These are phyloP conservation scores for Cystobasidium sp. DNA, from an alignment of 1,284 basidiomycete species.

Conservation along the genomic window DNA sequence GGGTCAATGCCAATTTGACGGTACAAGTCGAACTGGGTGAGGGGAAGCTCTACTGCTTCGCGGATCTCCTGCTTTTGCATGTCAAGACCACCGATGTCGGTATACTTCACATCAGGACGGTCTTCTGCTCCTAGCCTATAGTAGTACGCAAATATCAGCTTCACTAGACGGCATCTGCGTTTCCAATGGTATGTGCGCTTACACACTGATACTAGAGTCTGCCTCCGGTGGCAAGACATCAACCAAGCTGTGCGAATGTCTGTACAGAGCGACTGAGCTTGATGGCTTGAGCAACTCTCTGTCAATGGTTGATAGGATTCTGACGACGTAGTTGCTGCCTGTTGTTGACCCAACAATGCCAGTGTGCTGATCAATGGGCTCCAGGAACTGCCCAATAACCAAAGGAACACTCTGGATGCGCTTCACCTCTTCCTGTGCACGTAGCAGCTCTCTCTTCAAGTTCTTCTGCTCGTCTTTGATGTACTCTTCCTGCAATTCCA, in stretches of 20 bases:
- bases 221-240: constrained; percentile 99
- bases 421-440: constrained; percentile 99
- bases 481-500: constrained; percentile 94
- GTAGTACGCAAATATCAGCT: background rate
- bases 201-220: constrained; percentile 93
- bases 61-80: constrained; percentile 98
- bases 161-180: background rate
- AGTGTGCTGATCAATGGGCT: constrained; percentile 97
- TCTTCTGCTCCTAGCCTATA: constrained; percentile 76
- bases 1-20: constrained; percentile 99
- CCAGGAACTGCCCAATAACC: constrained; percentile 99
- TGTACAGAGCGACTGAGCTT: constrained; percentile 93
- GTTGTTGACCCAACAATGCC: constrained; percentile 98
- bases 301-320: constrained; percentile 96
- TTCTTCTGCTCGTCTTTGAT: constrained; percentile 99
- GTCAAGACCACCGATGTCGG: constrained; percentile 90
- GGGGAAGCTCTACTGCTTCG: constrained; percentile 97
- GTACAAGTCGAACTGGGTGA: constrained; percentile 97
- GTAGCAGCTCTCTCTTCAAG: constrained; percentile 94
- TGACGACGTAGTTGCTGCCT: constrained; percentile 97
- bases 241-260: constrained; percentile 97
- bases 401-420: constrained; percentile 98
- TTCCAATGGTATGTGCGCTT: background rate
- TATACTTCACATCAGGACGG: constrained; percentile 78
- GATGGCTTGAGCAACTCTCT: constrained; percentile 96